phyloP scores from a whole-genome alignment of 2,329 filamentous ascomycete genomes.

The Parascedosporium putredinis region DNA sequence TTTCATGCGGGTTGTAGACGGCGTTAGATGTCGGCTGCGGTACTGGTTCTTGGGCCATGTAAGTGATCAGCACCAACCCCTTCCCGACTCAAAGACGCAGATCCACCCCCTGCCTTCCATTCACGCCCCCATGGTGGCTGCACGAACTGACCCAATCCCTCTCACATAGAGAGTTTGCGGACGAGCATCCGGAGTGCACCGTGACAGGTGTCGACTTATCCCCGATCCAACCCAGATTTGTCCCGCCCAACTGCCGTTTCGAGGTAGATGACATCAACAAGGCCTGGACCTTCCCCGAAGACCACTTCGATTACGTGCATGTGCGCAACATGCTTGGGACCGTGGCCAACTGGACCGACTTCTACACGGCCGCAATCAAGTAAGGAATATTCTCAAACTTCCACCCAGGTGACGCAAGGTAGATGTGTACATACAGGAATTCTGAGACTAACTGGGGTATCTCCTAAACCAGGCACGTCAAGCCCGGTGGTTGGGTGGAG shows the following conservation, averaged over 20 bases:
- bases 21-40: slow-evolving; percentile 51
- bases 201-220: slow-evolving; percentile 44
- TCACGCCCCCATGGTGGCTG: no score
- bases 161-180: slow-evolving; percentile 30
- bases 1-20: slow-evolving; percentile 22
- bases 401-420: not conserved
- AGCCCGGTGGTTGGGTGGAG: slow-evolving; percentile 24
- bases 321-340: slow-evolving; percentile 16
- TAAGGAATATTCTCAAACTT: slow-evolving; percentile 11
- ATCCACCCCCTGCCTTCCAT: no score
- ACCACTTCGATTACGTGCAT: slow-evolving; percentile 23
- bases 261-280: slow-evolving; percentile 55
- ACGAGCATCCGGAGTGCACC: slow-evolving; percentile 25
- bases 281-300: slow-evolving; percentile 30
- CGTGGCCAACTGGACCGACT: slow-evolving; percentile 20
- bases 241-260: slow-evolving; percentile 53
- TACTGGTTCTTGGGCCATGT: slow-evolving; percentile 43
- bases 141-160: not conserved
- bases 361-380: slow-evolving; percentile 24
- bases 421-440: not conserved
- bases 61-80: no score
- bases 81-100: no score
- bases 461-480: slow-evolving; percentile 16
- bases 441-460: not conserved
- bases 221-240: slow-evolving; percentile 46